These are phyloP conservation scores for Deuterostichococcus epilithicus DNA, from an alignment of 139 green algal genomes.

Conservation along the genomic window DNA sequence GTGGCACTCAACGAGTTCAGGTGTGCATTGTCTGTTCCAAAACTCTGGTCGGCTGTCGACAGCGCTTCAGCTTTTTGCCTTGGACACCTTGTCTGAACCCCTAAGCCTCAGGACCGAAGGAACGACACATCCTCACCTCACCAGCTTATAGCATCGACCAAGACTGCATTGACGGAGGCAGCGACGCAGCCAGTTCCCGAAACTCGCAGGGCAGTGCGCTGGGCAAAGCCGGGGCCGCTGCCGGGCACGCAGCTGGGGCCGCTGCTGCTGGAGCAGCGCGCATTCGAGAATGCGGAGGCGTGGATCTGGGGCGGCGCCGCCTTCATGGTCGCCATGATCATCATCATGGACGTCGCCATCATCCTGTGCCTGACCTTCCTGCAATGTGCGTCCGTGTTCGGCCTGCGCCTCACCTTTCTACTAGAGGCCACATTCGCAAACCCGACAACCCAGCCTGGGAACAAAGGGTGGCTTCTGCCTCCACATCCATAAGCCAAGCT, in stretches of 20 bases:
- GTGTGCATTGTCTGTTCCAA: not conserved
- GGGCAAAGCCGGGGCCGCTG: not conserved
- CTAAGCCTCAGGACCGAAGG: too few relatives aligned
- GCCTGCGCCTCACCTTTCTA: too few relatives aligned
- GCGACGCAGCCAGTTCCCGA: too few relatives aligned
- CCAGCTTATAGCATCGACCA: too few relatives aligned
- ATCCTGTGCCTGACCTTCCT: constrained; percentile 22
- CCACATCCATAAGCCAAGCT: too few relatives aligned
- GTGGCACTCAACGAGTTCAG: constrained; percentile 27
- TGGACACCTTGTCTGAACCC: too few relatives aligned
- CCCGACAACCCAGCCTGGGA: too few relatives aligned
- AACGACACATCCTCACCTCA: too few relatives aligned
- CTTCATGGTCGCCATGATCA: constrained; percentile 5
- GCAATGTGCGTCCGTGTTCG: constrained; percentile 1
- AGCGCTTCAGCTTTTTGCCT: too few relatives aligned
- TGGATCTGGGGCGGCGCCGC: constrained; percentile 14
- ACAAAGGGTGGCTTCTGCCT: too few relatives aligned
- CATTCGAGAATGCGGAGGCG: not conserved
- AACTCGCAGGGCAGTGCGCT: constrained; percentile 4
- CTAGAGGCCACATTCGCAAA: too few relatives aligned
- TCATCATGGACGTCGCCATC: constrained; percentile 13
- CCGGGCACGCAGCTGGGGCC: not conserved
- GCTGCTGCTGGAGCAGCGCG: not conserved
- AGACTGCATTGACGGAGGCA: too few relatives aligned
- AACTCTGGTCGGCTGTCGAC: constrained; percentile 5